A percentile compares a stretch with the other conserved stretches of the same genome.
phyloP scores from a whole-genome alignment of 805 yeast species.

The Metschnikowia peoriensis region DNA sequence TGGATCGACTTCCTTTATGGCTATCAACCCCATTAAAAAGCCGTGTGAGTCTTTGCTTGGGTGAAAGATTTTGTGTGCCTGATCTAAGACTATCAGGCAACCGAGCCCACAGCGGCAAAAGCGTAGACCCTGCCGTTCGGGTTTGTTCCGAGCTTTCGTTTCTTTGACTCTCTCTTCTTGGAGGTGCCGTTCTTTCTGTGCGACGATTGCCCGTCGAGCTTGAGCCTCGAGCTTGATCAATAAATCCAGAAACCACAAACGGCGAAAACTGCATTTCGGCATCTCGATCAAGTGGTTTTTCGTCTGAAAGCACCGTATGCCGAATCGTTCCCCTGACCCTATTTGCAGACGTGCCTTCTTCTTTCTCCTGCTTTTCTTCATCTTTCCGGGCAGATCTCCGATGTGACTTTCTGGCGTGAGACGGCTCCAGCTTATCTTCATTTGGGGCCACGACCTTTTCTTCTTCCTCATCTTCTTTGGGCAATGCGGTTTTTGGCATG shows the following conservation, averaged over 20 bases:
- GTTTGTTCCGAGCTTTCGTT: slow-evolving; percentile 1
- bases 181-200: background rate
- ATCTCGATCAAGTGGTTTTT: background rate
- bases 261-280: slow-evolving; percentile 11
- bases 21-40: slow-evolving; percentile 5
- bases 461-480: background rate
- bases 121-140: slow-evolving; percentile 5
- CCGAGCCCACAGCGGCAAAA: slow-evolving; percentile 13
- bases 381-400: background rate
- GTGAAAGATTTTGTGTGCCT: slow-evolving; percentile 1
- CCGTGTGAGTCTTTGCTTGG: slow-evolving; percentile 8
- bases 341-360: background rate
- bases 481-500: background rate
- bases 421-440: background rate
- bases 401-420: background rate
- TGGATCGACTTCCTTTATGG: background rate
- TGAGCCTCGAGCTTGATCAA: background rate
- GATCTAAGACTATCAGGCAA: slow-evolving; percentile 1
- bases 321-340: background rate
- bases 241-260: slow-evolving; percentile 1
- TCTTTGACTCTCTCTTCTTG: background rate
- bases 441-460: background rate
- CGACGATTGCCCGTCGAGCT: background rate
- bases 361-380: too few relatives aligned
- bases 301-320: background rate